Base-by-base conservation (phyloP, 371 early-diverging fungal genomes). In the Mucor circinelloides region DNA sequence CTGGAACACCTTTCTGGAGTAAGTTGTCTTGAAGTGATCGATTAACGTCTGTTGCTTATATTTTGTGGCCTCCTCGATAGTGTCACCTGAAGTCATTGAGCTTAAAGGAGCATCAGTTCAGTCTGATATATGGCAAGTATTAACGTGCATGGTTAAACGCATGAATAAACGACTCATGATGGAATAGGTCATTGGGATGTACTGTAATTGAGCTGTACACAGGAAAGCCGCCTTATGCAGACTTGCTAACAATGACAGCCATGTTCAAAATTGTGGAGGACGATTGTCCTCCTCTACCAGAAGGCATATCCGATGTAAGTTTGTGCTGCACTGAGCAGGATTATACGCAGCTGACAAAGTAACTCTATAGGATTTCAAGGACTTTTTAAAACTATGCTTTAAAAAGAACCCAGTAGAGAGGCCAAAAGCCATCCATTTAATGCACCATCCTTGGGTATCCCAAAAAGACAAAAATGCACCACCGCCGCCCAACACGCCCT, bases 1-100 rank as follows among this genome's bases (percentile, higher is more conserved):
- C 93, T 23, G 98, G 98, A 13, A 94, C 95, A 15, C 97, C 98
- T 0, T 95, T 94, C 76, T 98, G 98, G 98, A 97, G 91, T 91
- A 85, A 56, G 65, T 48, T n/a, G n/a, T n/a, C n/a, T n/a, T n/a
- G n/a, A n/a, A n/a, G n/a, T n/a, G n/a, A n/a, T n/a, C n/a, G n/a
- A n/a, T n/a, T n/a, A n/a, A n/a, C n/a, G n/a, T n/a, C n/a, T n/a
- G n/a, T 9, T 6, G 31, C 55, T 55, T 10, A 31, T 31, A 30
- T 28, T 9, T 34, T 57, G 19, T 27, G 38, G n/a, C n/a, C n/a
- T n/a, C n/a, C n/a, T 66, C 17, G 15, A 12, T 55, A 57, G 92
- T 98, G 97, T 96, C 98, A 21, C 98, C 98, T 9, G 98, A 98
- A 80, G 93, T 98, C 0, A 95, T 95, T 74, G 87, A 93, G 68